Percentiles rank a stretch among this genome's conserved stretches.
These are phyloP conservation scores for Leccinum imitatum DNA, from an alignment of 768 basidiomycete species.

Conservation along the genomic window DNA sequence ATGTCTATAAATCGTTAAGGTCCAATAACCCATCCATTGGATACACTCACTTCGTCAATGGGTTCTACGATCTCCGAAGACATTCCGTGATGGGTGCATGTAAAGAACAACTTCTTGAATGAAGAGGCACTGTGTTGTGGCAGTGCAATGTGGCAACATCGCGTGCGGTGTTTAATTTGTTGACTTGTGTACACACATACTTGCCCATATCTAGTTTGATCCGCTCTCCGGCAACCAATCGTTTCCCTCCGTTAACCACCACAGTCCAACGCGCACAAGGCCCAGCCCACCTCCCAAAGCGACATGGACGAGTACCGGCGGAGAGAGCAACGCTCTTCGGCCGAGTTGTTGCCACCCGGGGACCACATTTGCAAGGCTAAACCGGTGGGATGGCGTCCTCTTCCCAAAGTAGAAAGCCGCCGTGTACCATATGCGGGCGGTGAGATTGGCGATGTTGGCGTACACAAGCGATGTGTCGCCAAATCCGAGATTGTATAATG, in stretches of 20 bases:
- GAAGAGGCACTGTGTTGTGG: slow-evolving; percentile 1
- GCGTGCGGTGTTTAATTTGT: no score
- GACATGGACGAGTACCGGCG: slow-evolving; percentile 25
- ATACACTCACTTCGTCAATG: slow-evolving; percentile 31
- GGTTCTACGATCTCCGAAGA: slow-evolving; percentile 28
- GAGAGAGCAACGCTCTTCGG: slow-evolving; percentile 21
- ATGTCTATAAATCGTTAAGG: slow-evolving; percentile 11
- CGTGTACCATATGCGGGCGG: slow-evolving; percentile 61
- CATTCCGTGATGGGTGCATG: slow-evolving; percentile 22
- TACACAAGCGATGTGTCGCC: slow-evolving; percentile 75
- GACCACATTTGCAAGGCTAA: slow-evolving; percentile 14
- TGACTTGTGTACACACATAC: not conserved
- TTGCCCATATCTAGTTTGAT: slow-evolving; percentile 14
- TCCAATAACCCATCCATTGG: not conserved
- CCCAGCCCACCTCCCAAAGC: slow-evolving; percentile 26
- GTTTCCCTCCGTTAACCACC: slow-evolving; percentile 32
- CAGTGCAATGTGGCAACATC: slow-evolving; percentile 10
- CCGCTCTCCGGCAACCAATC: slow-evolving; percentile 18
- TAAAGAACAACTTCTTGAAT: not conserved
- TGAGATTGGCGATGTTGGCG: slow-evolving; percentile 70
- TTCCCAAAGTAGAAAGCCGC: slow-evolving; percentile 54
- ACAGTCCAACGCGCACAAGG: slow-evolving; percentile 26
- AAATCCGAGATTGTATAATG: slow-evolving; percentile 44
- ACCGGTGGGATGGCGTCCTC: slow-evolving; percentile 11
- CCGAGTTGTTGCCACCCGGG: slow-evolving; percentile 24